phyloP scores from a whole-genome alignment of 2,329 filamentous ascomycete species.

The Exserohilum rostratum region DNA sequence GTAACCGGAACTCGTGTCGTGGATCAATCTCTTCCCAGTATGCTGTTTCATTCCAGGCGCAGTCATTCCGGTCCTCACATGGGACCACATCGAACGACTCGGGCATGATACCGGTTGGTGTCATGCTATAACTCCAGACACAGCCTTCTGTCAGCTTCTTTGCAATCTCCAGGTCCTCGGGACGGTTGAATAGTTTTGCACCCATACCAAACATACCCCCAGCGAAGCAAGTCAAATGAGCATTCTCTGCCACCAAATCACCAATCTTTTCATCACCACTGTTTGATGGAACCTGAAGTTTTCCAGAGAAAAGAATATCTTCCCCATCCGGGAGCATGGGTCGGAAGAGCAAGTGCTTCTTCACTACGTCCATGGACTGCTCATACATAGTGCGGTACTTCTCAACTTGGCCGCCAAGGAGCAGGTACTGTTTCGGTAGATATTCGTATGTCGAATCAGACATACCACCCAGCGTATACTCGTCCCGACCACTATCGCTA shows the following conservation, averaged over 20 bases:
- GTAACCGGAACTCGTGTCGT: slow-evolving; percentile 32
- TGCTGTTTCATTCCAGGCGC: slow-evolving; percentile 55
- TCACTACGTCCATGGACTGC: slow-evolving; percentile 52
- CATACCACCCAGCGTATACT: slow-evolving; percentile 49
- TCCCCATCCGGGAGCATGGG: slow-evolving; percentile 56
- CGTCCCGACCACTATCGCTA: slow-evolving; percentile 54
- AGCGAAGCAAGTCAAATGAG: slow-evolving; percentile 73
- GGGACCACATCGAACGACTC: slow-evolving; percentile 61
- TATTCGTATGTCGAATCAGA: slow-evolving; percentile 53
- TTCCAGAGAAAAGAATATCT: slow-evolving; percentile 53
- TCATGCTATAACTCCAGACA: slow-evolving; percentile 65
- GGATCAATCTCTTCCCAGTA: slow-evolving; percentile 52
- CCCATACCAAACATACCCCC: slow-evolving; percentile 74
- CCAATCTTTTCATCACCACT: slow-evolving; percentile 29
- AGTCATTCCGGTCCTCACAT: slow-evolving; percentile 51
- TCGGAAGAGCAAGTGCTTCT: slow-evolving; percentile 56
- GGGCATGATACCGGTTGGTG: slow-evolving; percentile 65
- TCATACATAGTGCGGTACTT: slow-evolving; percentile 65
- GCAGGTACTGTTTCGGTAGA: slow-evolving; percentile 55
- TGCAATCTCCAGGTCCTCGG: slow-evolving; percentile 62
- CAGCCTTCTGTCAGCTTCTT: slow-evolving; percentile 67
- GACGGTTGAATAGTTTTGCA: slow-evolving; percentile 64
- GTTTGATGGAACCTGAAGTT: slow-evolving; percentile 44
- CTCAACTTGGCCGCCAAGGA: slow-evolving; percentile 55
- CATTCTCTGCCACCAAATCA: slow-evolving; percentile 49